These are phyloP conservation scores for Reutealis trisperma DNA, from an alignment of 345 rosid species.

Conservation along the genomic window DNA sequence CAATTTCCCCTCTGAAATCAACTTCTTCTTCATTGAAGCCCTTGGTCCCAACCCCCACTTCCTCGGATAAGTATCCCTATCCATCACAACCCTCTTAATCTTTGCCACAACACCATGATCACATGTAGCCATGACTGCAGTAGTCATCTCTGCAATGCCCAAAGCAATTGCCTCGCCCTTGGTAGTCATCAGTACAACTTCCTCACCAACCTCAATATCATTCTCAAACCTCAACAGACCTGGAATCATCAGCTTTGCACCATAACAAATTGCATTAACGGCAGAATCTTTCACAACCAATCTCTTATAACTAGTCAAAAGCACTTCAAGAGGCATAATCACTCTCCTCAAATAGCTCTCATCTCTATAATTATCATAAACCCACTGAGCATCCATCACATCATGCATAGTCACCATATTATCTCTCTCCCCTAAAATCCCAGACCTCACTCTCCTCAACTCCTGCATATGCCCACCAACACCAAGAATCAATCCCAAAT, in stretches of 20 bases:
- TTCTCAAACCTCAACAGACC: constrained; percentile 90
- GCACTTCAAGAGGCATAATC: constrained; percentile 86
- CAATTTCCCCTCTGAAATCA: constrained; percentile 76
- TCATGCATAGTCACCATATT: constrained; percentile 99
- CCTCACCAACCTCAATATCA: constrained; percentile 83
- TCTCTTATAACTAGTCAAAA: constrained; percentile 91
- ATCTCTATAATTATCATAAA: constrained; percentile 61
- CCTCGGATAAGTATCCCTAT: constrained; percentile 93
- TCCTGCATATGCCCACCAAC: constrained; percentile 98
- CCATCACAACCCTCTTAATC: constrained; percentile 98
- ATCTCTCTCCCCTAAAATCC: constrained; percentile 86
- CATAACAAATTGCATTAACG: constrained; percentile 93
- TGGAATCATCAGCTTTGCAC: constrained; percentile 92
- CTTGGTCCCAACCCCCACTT: constrained; percentile 94
- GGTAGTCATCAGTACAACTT: constrained; percentile 91
- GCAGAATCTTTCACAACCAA: constrained; percentile 92
- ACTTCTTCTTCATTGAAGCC: constrained; percentile 86
- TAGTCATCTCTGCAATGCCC: constrained; percentile 97
- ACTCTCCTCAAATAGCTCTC: constrained; percentile 84
- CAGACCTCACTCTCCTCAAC: constrained; percentile 90
- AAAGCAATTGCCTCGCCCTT: constrained; percentile 93
- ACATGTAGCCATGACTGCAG: constrained; percentile 91
- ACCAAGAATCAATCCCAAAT: constrained; percentile 86
- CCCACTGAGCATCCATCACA: constrained; percentile 96
- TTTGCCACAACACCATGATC: constrained; percentile 96